phyloP scores from a whole-genome alignment of 139 green algal species.

The Chlorella ohadii region DNA sequence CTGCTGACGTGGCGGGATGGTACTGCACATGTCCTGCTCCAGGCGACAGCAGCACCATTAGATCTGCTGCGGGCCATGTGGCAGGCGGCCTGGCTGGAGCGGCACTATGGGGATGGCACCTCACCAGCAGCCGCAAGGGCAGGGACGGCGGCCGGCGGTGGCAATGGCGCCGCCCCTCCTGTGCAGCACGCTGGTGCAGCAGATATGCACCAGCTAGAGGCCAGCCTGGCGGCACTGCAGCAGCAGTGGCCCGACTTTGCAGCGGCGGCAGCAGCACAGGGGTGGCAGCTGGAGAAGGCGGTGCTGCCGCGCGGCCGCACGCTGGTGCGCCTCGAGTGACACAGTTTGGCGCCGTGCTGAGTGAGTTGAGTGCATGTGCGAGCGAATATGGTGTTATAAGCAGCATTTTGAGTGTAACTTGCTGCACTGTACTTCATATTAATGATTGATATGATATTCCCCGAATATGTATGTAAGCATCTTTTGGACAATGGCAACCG shows the following conservation, averaged over 20 bases:
- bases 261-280: background rate
- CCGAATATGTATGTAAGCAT: no score
- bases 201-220: background rate
- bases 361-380: no score
- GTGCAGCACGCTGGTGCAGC: background rate
- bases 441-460: no score
- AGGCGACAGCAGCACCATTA: slow-evolving; percentile 31
- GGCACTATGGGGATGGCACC: slow-evolving; percentile 22
- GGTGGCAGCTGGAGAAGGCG: slow-evolving; percentile 40
- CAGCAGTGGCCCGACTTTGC: slow-evolving; percentile 36
- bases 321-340: slow-evolving; percentile 13
- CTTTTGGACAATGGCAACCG: no score
- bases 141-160: background rate
- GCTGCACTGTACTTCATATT: no score
- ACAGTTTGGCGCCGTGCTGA: no score
- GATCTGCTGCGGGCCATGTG: slow-evolving; percentile 62
- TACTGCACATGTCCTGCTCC: slow-evolving; percentile 60
- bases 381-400: no score
- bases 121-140: slow-evolving; percentile 10
- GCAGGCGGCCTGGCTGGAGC: slow-evolving; percentile 76
- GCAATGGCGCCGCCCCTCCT: background rate
- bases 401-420: no score
- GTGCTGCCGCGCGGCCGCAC: slow-evolving; percentile 12
- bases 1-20: slow-evolving; percentile 64
- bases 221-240: slow-evolving; percentile 39